Percentiles rank a stretch among this genome's conserved stretches.
Conservation (phyloP, 495 filamentous ascomycete genomes). For the Rusavskia elegans region DNA sequence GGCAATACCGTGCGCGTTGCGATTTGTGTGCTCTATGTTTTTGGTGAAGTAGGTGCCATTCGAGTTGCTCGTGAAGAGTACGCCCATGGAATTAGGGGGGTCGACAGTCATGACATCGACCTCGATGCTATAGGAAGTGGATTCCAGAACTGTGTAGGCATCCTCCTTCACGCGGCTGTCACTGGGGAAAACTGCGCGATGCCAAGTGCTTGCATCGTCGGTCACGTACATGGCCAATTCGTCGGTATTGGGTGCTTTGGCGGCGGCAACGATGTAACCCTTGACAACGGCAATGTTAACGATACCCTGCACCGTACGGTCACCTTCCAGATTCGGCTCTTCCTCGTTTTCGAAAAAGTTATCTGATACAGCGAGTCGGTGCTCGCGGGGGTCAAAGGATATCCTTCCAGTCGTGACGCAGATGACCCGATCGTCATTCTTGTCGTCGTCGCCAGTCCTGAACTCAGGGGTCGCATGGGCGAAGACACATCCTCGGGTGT, state of each 20-base stretch:
- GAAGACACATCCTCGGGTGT: slow-evolving; percentile 64
- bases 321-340: slow-evolving; percentile 60
- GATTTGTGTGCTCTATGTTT: slow-evolving; percentile 84
- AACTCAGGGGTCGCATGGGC: slow-evolving; percentile 63
- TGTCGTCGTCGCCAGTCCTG: slow-evolving; percentile 39
- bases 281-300: slow-evolving; percentile 65
- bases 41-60: slow-evolving; percentile 89
- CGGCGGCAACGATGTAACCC: slow-evolving; percentile 70
- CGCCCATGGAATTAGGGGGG: slow-evolving; percentile 54
- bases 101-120: slow-evolving; percentile 70
- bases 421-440: slow-evolving; percentile 48
- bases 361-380: slow-evolving; percentile 64
- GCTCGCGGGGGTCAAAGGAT: slow-evolving; percentile 43
- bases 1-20: slow-evolving; percentile 49
- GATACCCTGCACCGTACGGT: slow-evolving; percentile 56
- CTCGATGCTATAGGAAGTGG: slow-evolving; percentile 92
- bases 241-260: slow-evolving; percentile 58
- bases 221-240: slow-evolving; percentile 81
- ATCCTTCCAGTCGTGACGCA: slow-evolving; percentile 57
- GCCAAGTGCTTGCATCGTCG: slow-evolving; percentile 69
- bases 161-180: slow-evolving; percentile 65
- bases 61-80: slow-evolving; percentile 83
- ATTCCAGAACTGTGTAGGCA: slow-evolving; percentile 86
- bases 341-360: slow-evolving; percentile 48
- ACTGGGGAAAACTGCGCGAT: slow-evolving; percentile 76